Evolutionary conservation across 2,329 filamentous ascomycete species (phyloP), one percentile per base, ranked within the genome.

Genomic region (Ophioceras dolichostomum): DNA sequence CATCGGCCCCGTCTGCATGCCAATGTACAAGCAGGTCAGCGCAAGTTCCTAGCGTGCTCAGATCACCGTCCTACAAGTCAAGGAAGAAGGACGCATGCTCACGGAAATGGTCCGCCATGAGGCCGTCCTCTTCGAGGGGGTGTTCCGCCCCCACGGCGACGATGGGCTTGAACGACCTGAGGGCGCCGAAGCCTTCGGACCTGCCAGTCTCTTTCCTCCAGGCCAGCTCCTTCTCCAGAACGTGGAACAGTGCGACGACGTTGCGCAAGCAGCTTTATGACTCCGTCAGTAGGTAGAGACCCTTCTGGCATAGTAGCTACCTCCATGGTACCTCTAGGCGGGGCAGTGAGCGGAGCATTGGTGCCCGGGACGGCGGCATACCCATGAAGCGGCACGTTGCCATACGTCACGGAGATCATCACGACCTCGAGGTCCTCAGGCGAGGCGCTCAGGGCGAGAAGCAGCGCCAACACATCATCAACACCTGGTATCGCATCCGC

Each of bases 51-150:
- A n/a, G n/a, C n/a, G n/a, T n/a, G n/a, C n/a, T n/a, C n/a, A n/a
- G n/a, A n/a, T n/a, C n/a, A n/a, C n/a, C n/a, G n/a, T n/a, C n/a
- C n/a, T n/a, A n/a, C n/a, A n/a, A n/a, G n/a, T n/a, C n/a, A n/a
- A n/a, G n/a, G n/a, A n/a, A n/a, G n/a, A n/a, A n/a, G n/a, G n/a
- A n/a, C n/a, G n/a, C n/a, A n/a, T n/a, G 61, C 79, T 53, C 60
- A 94, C 86, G 91, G 53, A 95, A 96, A 57, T 88, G 85, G 57
- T 89, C 84, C 2, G 79, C 81, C 62, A 80, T 73, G 52, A 95
- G 68, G 41, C 79, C 68, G 52, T 89, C 80, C 42, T 93, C 86
- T 40, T 86, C 84, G 20, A 98, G 62, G 4, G 91, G 84, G 49
- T 88, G 81, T 41, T 87, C 78, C 1, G 91, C 81, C 2, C 91